A percentile compares a stretch with the other conserved stretches of the same genome.
These are phyloP conservation scores for Didymella pomorum DNA, from an alignment of 2,329 filamentous ascomycete species.

Conservation along the genomic window DNA sequence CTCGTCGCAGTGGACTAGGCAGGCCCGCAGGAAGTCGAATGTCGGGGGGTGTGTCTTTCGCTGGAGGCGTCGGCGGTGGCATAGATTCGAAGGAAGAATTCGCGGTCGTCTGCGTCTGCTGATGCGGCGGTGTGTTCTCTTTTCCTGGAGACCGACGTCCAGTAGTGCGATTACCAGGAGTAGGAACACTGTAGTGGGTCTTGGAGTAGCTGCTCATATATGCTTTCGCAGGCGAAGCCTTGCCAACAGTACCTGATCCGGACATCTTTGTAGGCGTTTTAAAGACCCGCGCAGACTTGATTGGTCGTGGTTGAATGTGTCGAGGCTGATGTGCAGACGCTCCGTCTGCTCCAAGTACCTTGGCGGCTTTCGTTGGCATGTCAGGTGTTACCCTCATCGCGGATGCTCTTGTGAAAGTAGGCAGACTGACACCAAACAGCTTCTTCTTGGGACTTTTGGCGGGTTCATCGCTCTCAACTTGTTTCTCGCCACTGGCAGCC, in stretches of 20 bases:
- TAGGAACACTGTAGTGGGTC: not conserved
- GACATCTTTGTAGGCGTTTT: conserved; percentile 26
- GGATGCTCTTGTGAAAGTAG: conserved; percentile 34
- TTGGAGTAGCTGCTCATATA: conserved; percentile 20
- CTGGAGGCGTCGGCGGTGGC: conserved; percentile 52
- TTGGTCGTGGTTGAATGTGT: conserved; percentile 25
- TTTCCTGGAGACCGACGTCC: conserved; percentile 22
- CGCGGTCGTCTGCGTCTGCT: conserved; percentile 11
- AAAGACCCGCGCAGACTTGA: conserved; percentile 22
- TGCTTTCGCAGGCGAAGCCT: conserved; percentile 35
- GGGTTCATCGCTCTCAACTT: conserved; percentile 20
- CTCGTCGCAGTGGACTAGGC: conserved; percentile 31
- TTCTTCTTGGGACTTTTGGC: conserved; percentile 53
- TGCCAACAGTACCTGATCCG: conserved; percentile 35
- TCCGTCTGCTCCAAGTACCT: conserved; percentile 42
- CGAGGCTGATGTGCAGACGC: conserved; percentile 10
- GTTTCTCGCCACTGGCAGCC: conserved; percentile 23
- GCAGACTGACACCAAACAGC: conserved; percentile 48
- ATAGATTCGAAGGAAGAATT: conserved; percentile 22
- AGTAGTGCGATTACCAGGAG: conserved; percentile 5
- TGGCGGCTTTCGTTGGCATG: conserved; percentile 41
- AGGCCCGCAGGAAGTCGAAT: conserved; percentile 13
- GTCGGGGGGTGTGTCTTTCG: conserved; percentile 55
- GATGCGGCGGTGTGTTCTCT: conserved; percentile 16
- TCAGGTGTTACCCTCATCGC: conserved; percentile 14